A percentile compares a stretch with the other conserved stretches of the same genome.
phyloP scores from a whole-genome alignment of 139 green algal genomes.

The Chlorella ohadii region DNA sequence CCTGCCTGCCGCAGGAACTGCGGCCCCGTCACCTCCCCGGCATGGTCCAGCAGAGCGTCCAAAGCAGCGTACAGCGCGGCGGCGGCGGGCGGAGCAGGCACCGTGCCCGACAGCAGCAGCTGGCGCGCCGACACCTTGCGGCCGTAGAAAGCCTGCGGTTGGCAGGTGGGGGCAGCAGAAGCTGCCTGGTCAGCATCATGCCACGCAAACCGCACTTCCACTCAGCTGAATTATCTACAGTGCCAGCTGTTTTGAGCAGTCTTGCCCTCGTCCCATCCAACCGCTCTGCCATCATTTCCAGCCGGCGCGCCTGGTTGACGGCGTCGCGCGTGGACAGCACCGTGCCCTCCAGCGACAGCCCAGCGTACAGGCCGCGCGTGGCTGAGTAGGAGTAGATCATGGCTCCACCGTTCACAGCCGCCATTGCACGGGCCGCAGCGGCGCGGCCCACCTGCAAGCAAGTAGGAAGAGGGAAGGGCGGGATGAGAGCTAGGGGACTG shows the following conservation, averaged over 20 bases:
- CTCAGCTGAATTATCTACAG: too few species aligned
- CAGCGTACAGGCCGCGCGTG: conserved; percentile 66
- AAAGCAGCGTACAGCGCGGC: conserved; percentile 59
- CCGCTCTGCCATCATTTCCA: too few species aligned
- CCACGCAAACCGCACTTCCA: too few species aligned
- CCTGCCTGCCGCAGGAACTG: background rate
- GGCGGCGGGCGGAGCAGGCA: conserved; percentile 63
- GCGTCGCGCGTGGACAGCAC: conserved; percentile 50
- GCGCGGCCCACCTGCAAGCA: conserved; percentile 55
- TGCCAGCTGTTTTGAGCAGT: too few species aligned
- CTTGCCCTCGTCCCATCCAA: too few species aligned
- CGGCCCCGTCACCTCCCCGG: background rate
- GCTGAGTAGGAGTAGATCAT: conserved; percentile 62
- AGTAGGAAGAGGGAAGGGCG: background rate
- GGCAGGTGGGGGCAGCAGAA: background rate
- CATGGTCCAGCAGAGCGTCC: conserved; percentile 35
- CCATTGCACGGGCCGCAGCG: conserved; percentile 53
- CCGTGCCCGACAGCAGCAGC: conserved; percentile 60
- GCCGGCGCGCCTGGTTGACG: conserved; percentile 5
- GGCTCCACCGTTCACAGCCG: conserved; percentile 31
- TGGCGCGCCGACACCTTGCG: conserved; percentile 57
- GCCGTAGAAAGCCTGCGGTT: conserved; percentile 63
- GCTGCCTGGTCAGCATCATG: too few species aligned
- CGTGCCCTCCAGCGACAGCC: conserved; percentile 64
- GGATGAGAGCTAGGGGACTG: background rate